phyloP scores from a whole-genome alignment of 345 rosid genomes.

The Fremontodendron californicum region DNA sequence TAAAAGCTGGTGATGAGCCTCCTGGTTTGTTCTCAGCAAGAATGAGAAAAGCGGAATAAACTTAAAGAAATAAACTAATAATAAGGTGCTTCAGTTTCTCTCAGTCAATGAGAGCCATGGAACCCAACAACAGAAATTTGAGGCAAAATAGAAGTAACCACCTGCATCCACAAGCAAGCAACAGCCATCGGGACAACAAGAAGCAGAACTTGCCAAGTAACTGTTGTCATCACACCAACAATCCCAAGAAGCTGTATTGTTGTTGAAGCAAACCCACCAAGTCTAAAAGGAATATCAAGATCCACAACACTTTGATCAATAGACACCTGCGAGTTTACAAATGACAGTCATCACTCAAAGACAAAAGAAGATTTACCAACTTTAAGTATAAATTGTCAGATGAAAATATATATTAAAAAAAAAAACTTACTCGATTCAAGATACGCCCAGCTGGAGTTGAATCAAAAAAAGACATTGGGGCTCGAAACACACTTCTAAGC shows the following conservation, averaged over 20 bases:
- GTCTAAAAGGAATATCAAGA: slow-evolving; percentile 98
- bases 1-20: background rate
- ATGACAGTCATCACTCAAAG: slow-evolving; percentile 1
- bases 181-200: slow-evolving; percentile 93
- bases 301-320: slow-evolving; percentile 99
- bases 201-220: slow-evolving; percentile 98
- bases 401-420: background rate
- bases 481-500: slow-evolving; percentile 90
- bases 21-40: background rate
- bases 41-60: background rate
- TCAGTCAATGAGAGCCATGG: slow-evolving; percentile 6
- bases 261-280: slow-evolving; percentile 99
- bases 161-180: slow-evolving; percentile 99
- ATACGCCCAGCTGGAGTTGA: slow-evolving; percentile 98
- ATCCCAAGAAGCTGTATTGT: slow-evolving; percentile 96
- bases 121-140: background rate
- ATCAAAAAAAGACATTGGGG: slow-evolving; percentile 99
- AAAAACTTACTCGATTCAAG: slow-evolving; percentile 79
- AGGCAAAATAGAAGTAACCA: slow-evolving; percentile 21
- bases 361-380: slow-evolving; percentile 1
- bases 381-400: background rate
- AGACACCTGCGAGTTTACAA: slow-evolving; percentile 63
- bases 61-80: slow-evolving; percentile 3
- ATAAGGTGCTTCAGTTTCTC: slow-evolving; percentile 9
- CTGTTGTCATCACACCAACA: slow-evolving; percentile 89